These are phyloP conservation scores for Cerrena zonata DNA, from an alignment of 1,284 basidiomycete species.

Conservation along the genomic window DNA sequence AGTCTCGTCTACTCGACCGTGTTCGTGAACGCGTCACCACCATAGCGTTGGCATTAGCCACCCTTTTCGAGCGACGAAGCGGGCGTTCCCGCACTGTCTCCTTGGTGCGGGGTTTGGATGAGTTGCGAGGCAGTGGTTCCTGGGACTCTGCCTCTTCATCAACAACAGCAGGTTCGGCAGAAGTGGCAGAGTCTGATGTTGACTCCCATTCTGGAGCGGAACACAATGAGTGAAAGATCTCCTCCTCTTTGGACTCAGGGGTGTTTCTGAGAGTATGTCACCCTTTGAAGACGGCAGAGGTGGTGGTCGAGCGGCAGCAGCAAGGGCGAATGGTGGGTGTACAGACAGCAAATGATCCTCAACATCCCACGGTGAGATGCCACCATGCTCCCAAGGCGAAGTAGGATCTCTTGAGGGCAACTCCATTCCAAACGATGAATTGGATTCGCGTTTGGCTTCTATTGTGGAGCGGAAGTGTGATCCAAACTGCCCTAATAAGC, in stretches of 20 bases:
- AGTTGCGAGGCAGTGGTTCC: neutral
- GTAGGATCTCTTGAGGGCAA: slow-evolving; percentile 21
- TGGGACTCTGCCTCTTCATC: neutral
- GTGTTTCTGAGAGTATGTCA: slow-evolving; percentile 31
- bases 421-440: slow-evolving; percentile 21
- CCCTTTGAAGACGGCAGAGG: slow-evolving; percentile 19
- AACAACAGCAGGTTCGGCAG: too few relatives aligned
- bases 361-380: slow-evolving; percentile 21
- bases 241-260: slow-evolving; percentile 64
- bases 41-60: slow-evolving; percentile 49
- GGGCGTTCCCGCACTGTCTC: slow-evolving; percentile 20
- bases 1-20: slow-evolving; percentile 30
- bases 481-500: slow-evolving; percentile 50
- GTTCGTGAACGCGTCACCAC: slow-evolving; percentile 38
- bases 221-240: slow-evolving; percentile 61
- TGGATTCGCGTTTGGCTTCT: slow-evolving; percentile 31
- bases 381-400: slow-evolving; percentile 23
- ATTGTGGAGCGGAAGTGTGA: slow-evolving; percentile 46
- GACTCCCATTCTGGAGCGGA: slow-evolving; percentile 52
- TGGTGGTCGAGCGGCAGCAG: slow-evolving; percentile 18
- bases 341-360: slow-evolving; percentile 26
- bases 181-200: slow-evolving; percentile 3
- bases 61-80: slow-evolving; percentile 61
- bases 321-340: slow-evolving; percentile 26
- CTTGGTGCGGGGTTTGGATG: slow-evolving; percentile 1